Conservation (phyloP, 2,329 filamentous ascomycete genomes). For the Curvularia eragrostidis region DNA sequence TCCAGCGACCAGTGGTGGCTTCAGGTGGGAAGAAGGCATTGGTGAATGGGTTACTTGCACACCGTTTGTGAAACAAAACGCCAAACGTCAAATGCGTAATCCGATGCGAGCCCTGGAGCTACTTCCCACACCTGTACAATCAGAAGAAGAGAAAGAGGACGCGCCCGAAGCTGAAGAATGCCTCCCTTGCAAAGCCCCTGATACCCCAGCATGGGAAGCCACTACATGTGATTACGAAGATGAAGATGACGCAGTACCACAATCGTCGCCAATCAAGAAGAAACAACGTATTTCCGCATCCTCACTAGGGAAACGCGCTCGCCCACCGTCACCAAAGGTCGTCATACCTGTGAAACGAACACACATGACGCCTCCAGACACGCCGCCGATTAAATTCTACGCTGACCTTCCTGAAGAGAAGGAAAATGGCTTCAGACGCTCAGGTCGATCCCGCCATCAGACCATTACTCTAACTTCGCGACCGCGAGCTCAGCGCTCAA, state of each 20-base stretch:
- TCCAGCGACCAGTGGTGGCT: constrained; percentile 37
- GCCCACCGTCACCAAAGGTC: constrained; percentile 36
- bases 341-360: constrained; percentile 35
- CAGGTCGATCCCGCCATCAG: constrained; percentile 9
- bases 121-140: constrained; percentile 38
- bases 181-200: constrained; percentile 1
- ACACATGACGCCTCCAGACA: constrained; percentile 26
- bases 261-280: constrained; percentile 38
- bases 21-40: constrained; percentile 55
- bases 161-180: constrained; percentile 24
- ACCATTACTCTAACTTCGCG: constrained; percentile 10
- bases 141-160: constrained; percentile 25
- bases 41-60: constrained; percentile 56
- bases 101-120: constrained; percentile 32
- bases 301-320: constrained; percentile 34
- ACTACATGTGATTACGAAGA: constrained; percentile 20
- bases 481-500: constrained; percentile 21
- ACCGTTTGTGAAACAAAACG: constrained; percentile 40
- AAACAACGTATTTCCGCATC: constrained; percentile 13
- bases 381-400: constrained; percentile 24
- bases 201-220: constrained; percentile 19
- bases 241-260: constrained; percentile 27
- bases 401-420: constrained; percentile 25
- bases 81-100: constrained; percentile 21
- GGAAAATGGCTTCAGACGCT: constrained; percentile 15